Base-by-base conservation (phyloP, 163 green algal genomes). In the Chlorella variabilis region DNA sequence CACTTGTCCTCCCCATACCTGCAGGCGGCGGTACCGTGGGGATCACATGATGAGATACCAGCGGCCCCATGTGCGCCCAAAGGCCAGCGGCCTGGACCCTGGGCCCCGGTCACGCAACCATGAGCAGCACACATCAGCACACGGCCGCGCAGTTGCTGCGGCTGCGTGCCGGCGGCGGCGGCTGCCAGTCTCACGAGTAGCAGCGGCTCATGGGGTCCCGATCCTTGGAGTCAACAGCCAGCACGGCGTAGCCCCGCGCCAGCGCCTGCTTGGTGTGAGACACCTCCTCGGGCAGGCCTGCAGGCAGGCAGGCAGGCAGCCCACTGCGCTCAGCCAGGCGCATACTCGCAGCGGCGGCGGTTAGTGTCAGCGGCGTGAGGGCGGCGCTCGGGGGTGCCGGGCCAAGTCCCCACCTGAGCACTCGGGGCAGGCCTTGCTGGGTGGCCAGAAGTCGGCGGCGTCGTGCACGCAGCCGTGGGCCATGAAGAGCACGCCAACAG, bases 381-480 rank as follows among this genome's bases (percentile, higher is more conserved):
- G n/a, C n/a, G n/a, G n/a, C n/a, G n/a, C n/a, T n/a, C n/a, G n/a
- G n/a, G n/a, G n/a, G n/a, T n/a, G n/a, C n/a, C n/a, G n/a, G n/a
- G n/a, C n/a, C n/a, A 54, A 54, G 45, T 54, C 45, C 45, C 45
- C 82, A 91, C 87, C 87, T 39, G 81, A 84, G 82, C 85, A 90
- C 34, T 70, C 49, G 20, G 71, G 65, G 83, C 83, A 90, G 48
- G 42, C 66, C 5, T 45, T 4, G 41, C 39, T 51, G 75, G 29
- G 25, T 2, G 83, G 86, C 73, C 81, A 90, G 56, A 83, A 91
- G 82, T 92, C 86, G 17, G 82, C 65, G 1, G 88, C 88, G 3
- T 65, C 77, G 36, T 92, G 88, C 59, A 75, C 83, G 68, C 88
- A 92, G 61, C 88, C 88, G 49, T 92, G 88, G 9, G 88, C 84